These are phyloP conservation scores for Nowakowskiella sp. DNA, from an alignment of 192 early-diverging fungal genomes.

Conservation along the genomic window DNA sequence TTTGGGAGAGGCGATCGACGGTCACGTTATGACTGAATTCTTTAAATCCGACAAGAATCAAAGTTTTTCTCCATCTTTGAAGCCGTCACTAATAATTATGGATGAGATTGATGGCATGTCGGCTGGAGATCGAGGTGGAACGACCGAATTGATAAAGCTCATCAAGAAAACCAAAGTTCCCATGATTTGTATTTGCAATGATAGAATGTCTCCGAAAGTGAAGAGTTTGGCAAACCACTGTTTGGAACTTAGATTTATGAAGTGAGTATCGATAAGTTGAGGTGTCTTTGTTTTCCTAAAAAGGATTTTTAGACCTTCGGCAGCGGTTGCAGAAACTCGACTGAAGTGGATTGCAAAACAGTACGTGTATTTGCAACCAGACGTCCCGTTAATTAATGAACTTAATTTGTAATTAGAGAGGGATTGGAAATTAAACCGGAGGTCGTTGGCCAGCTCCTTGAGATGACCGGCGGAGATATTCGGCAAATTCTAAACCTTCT, in stretches of 20 bases:
- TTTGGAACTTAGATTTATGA: slow-evolving; percentile 69
- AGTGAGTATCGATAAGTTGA: slow-evolving; percentile 21
- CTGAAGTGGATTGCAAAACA: slow-evolving; percentile 65
- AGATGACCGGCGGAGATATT: slow-evolving; percentile 79
- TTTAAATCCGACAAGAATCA: slow-evolving; percentile 27
- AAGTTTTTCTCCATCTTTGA: background rate
- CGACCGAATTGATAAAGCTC: slow-evolving; percentile 73
- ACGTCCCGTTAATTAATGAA: slow-evolving; percentile 4
- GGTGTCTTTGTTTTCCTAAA: slow-evolving; percentile 10
- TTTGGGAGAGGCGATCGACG: slow-evolving; percentile 44
- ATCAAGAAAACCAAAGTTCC: slow-evolving; percentile 90
- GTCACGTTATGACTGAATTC: slow-evolving; percentile 49
- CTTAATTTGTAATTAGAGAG: slow-evolving; percentile 45
- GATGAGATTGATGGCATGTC: slow-evolving; percentile 99
- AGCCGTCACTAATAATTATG: slow-evolving; percentile 77
- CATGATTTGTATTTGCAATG: slow-evolving; percentile 99
- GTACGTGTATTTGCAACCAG: slow-evolving; percentile 20
- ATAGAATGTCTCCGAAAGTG: slow-evolving; percentile 77
- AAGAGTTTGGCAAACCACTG: slow-evolving; percentile 75
- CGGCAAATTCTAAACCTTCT: slow-evolving; percentile 93
- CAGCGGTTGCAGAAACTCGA: slow-evolving; percentile 62
- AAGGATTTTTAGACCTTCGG: slow-evolving; percentile 47
- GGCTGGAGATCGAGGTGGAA: slow-evolving; percentile 89
- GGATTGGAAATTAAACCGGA: slow-evolving; percentile 65
- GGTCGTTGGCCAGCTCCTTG: slow-evolving; percentile 72